Conservation (phyloP, 768 basidiomycete genomes). For the Amanita subjunquillea region DNA sequence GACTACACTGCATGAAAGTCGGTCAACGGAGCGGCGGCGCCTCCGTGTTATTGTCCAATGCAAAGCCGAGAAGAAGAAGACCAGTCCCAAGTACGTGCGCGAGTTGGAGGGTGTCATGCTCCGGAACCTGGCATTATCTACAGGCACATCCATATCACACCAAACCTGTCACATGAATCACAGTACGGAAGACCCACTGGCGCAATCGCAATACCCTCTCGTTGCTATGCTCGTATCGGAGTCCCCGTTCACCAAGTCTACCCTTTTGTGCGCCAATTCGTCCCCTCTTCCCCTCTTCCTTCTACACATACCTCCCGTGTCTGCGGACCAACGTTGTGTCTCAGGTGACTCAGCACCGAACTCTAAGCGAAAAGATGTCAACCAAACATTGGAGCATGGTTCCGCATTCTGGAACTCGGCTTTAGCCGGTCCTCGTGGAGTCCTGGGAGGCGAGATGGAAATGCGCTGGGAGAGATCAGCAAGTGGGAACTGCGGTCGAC, state of each 20-base stretch:
- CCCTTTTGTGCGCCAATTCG: slow-evolving; percentile 59
- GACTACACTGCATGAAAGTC: background rate
- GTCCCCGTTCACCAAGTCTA: slow-evolving; percentile 66
- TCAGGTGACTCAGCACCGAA: background rate
- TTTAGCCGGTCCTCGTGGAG: slow-evolving; percentile 38
- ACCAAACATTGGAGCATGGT: slow-evolving; percentile 23
- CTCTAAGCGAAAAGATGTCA: background rate
- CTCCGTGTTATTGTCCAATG: slow-evolving; percentile 81
- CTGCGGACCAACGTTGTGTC: slow-evolving; percentile 1
- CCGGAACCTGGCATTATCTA: slow-evolving; percentile 26
- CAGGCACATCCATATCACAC: background rate
- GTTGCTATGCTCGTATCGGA: slow-evolving; percentile 77
- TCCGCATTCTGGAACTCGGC: slow-evolving; percentile 64
- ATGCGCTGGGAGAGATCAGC: slow-evolving; percentile 52
- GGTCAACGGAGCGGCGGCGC: slow-evolving; percentile 27
- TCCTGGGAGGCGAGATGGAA: slow-evolving; percentile 53
- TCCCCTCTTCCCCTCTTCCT: slow-evolving; percentile 75
- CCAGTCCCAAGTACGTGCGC: slow-evolving; percentile 71
- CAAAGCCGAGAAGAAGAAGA: slow-evolving; percentile 81
- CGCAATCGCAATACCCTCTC: slow-evolving; percentile 20
- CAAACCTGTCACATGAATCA: background rate
- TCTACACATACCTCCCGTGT: slow-evolving; percentile 57
- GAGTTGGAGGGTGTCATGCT: slow-evolving; percentile 87
- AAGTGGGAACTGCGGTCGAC: slow-evolving; percentile 21
- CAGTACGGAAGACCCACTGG: background rate